Percentiles rank a stretch among this genome's conserved stretches.
Evolutionary conservation across 176 grass and related monocot genomes (phyloP).

Genomic region (Aechmea fasciata): DNA sequence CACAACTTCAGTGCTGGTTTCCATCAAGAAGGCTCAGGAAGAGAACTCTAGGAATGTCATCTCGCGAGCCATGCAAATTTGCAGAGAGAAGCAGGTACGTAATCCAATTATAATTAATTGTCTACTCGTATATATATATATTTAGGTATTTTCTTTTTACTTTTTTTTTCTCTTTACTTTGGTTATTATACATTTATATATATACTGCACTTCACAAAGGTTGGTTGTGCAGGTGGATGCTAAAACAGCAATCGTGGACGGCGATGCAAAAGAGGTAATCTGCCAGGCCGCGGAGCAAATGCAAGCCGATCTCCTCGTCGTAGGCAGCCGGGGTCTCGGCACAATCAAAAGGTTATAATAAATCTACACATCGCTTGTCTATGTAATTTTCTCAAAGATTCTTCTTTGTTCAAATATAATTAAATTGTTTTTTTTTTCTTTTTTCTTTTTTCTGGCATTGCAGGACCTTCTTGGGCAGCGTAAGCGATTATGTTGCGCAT

Average conservation of each 20-base stretch:
- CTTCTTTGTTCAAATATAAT: no score
- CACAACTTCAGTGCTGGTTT: conserved; percentile 26
- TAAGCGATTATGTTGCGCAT: conserved; percentile 65
- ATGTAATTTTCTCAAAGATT: no score
- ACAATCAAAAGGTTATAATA: conserved; percentile 47
- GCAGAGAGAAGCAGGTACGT: conserved; percentile 30
- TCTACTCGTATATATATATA: neutral
- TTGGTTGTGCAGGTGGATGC: conserved; percentile 24
- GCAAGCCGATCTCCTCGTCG: conserved; percentile 47
- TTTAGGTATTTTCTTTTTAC: neutral
- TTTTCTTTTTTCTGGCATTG: neutral
- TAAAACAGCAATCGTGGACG: conserved; percentile 40
- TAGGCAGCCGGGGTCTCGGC: conserved; percentile 65
- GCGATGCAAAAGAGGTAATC: conserved; percentile 75
- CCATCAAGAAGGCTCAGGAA: conserved; percentile 43
- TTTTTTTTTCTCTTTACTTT: neutral
- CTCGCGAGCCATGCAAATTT: conserved; percentile 33
- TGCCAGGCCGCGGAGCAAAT: conserved; percentile 48
- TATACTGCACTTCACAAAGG: neutral
- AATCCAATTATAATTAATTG: neutral
- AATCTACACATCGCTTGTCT: no score
- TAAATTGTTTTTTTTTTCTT: neutral
- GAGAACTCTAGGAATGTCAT: conserved; percentile 43
- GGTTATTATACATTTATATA: neutral
- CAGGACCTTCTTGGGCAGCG: conserved; percentile 75